Evolutionary conservation across 2,329 filamentous ascomycete species (phyloP), one percentile per base, ranked within the genome.

Genomic region (Scedosporium aurantiacum): DNA sequence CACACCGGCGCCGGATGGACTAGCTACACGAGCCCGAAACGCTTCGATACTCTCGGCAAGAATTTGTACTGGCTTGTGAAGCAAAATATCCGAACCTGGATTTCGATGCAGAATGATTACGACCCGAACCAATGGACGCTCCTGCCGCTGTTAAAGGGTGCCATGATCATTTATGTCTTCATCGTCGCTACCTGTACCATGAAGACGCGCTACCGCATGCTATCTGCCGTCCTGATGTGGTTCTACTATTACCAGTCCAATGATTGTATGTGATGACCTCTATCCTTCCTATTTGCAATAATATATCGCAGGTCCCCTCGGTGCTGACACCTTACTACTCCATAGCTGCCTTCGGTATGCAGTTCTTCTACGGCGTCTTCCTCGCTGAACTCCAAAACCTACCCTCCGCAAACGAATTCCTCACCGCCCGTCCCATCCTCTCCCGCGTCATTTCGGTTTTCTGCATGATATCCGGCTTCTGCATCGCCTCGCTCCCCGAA

Each of bases 321-420:
- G 4, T 23, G 8, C 23, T 14, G 12, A 27, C 5, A 14, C 23
- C 2, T 27, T 54, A 23, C 21, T 28, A n/a, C 18, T 43, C 6
- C 14, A 23, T 27, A 54, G 64, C 74, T 32, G 72, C 72, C 41
- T 82, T 82, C 63, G 79, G 80, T 57, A 79, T 82, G 71, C 84
- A 84, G 69, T 81, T 85, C 68, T 82, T 84, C 70, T 80, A 80
- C 63, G 84, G 84, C 63, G 82, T 83, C 66, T 81, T 86, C 67
- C 75, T 87, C 32, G 80, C 82, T 37, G 84, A 87, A 66, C 67
- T 86, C 43, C 79, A 82, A 63, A 79, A 82, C 68, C 72, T 78
- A 65, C 75, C 75, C 50, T 71, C 76, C 1, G 77, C 79, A 65
- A 76, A 75, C 58, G 75, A 80, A 21, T 80, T 77, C 65, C 73